Evolutionary conservation across 176 grass and related monocot species (phyloP).

Genomic region (Saccharum spontaneum): DNA sequence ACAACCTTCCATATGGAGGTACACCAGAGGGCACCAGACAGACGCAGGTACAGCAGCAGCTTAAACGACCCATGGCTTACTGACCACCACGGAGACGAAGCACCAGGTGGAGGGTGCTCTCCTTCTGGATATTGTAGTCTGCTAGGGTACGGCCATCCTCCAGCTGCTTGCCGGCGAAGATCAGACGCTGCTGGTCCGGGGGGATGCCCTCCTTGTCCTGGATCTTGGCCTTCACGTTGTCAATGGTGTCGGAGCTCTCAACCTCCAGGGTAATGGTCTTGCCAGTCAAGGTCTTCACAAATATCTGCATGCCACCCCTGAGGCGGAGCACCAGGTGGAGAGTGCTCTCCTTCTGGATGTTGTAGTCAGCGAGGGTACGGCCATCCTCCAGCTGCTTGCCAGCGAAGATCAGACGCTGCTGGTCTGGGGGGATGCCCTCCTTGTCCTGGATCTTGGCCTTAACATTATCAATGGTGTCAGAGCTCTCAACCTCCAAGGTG

Average conservation of each 20-base stretch:
- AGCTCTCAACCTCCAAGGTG: slow-evolving; percentile 44
- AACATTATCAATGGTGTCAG: slow-evolving; percentile 57
- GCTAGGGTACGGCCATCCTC: slow-evolving; percentile 69
- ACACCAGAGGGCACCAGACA: not conserved
- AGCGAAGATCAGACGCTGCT: slow-evolving; percentile 49
- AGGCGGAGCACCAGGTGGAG: slow-evolving; percentile 60
- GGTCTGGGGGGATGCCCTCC: slow-evolving; percentile 70
- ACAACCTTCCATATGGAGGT: not conserved
- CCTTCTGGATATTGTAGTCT: slow-evolving; percentile 75
- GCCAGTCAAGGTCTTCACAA: slow-evolving; percentile 70
- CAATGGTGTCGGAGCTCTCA: slow-evolving; percentile 52
- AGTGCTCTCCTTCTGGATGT: slow-evolving; percentile 74
- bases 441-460: slow-evolving; percentile 92
- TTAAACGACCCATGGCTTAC: not conserved
- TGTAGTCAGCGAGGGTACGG: slow-evolving; percentile 51
- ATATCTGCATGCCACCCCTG: slow-evolving; percentile 73
- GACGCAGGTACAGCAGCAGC: slow-evolving; percentile 24
- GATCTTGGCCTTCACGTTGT: slow-evolving; percentile 66
- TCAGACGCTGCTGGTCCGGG: slow-evolving; percentile 61
- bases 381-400: slow-evolving; percentile 73
- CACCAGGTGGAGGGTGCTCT: slow-evolving; percentile 67
- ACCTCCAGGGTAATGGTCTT: slow-evolving; percentile 78
- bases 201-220: slow-evolving; percentile 77
- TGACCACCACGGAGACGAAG: slow-evolving; percentile 63
- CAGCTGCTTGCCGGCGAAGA: slow-evolving; percentile 62